These are phyloP conservation scores for Rusavskia elegans DNA, from an alignment of 495 filamentous ascomycete genomes.

Conservation along the genomic window DNA sequence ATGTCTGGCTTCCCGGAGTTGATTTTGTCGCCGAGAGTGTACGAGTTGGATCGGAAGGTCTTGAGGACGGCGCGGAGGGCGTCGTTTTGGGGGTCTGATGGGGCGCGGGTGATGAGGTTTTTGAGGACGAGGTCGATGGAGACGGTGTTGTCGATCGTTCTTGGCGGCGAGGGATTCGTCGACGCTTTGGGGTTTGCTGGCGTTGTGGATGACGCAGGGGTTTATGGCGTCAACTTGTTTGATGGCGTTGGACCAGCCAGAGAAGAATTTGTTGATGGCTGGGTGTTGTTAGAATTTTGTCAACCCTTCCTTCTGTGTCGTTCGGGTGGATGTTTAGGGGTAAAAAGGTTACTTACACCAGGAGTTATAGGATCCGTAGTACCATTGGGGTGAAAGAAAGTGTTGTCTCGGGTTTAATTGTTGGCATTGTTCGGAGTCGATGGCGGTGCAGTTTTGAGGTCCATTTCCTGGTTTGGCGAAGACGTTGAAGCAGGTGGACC, in stretches of 20 bases:
- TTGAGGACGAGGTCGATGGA: neutral
- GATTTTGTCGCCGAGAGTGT: too few species aligned
- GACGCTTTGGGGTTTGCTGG: neutral
- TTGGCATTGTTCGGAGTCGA: neutral
- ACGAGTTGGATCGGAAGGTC: neutral
- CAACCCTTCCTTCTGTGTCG: too few species aligned
- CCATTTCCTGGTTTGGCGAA: neutral
- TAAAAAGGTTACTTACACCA: neutral
- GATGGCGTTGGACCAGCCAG: neutral
- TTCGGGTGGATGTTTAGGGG: neutral
- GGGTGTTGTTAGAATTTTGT: neutral
- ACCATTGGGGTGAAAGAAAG: neutral
- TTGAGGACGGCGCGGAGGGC: neutral
- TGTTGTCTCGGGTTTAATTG: neutral
- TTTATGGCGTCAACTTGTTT: neutral
- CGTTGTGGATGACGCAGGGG: neutral
- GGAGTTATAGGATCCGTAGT: neutral
- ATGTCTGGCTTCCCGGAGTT: neutral
- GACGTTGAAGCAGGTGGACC: neutral
- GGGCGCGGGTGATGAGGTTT: neutral
- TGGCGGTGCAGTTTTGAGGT: neutral
- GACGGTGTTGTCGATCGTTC: neutral
- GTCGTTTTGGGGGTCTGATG: neutral
- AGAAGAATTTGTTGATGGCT: neutral
- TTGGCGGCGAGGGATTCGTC: neutral